A percentile compares a stretch with the other conserved stretches of the same genome.
Evolutionary conservation across 495 filamentous ascomycete genomes (phyloP).

Genomic region (Penicillium macrosclerotiorum): DNA sequence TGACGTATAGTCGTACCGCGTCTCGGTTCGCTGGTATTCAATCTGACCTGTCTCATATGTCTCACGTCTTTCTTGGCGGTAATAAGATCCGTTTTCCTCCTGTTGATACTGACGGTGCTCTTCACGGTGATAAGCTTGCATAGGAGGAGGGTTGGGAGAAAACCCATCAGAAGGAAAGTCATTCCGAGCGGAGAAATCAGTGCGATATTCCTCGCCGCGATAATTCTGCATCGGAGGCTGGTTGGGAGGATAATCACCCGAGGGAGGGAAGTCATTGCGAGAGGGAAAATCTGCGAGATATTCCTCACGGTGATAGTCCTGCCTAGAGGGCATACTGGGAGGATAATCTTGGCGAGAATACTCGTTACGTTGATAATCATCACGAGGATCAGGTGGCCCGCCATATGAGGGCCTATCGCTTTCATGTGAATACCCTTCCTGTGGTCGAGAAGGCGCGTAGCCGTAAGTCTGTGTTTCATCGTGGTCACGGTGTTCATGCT

Average conservation of each 20-base stretch:
- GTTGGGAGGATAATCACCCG: no score
- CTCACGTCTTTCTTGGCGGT: slow-evolving; percentile 19
- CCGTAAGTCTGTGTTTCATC: slow-evolving; percentile 34
- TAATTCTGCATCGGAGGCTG: no score
- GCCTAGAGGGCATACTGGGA: background rate
- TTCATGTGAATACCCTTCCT: slow-evolving; percentile 13
- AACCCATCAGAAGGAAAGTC: slow-evolving; percentile 5
- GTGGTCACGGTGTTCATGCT: slow-evolving; percentile 33
- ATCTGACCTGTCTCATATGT: slow-evolving; percentile 9
- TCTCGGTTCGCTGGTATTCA: slow-evolving; percentile 20
- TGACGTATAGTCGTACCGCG: slow-evolving; percentile 11
- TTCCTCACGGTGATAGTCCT: slow-evolving; percentile 4
- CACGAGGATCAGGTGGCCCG: slow-evolving; percentile 5
- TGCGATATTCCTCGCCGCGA: slow-evolving; percentile 3
- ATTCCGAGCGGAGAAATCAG: background rate
- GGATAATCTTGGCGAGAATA: slow-evolving; percentile 6
- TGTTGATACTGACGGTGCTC: slow-evolving; percentile 33
- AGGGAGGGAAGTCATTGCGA: no score
- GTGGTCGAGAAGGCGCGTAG: background rate
- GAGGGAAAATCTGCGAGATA: slow-evolving; percentile 8
- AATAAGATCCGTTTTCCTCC: slow-evolving; percentile 23
- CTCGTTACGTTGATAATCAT: slow-evolving; percentile 7
- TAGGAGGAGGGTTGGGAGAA: slow-evolving; percentile 5
- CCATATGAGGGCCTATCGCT: slow-evolving; percentile 9
- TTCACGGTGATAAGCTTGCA: slow-evolving; percentile 15